Evolutionary conservation across 306 rosid genomes (phyloP), one percentile per base, ranked within the genome.

Genomic region (Quillaja saponaria): DNA sequence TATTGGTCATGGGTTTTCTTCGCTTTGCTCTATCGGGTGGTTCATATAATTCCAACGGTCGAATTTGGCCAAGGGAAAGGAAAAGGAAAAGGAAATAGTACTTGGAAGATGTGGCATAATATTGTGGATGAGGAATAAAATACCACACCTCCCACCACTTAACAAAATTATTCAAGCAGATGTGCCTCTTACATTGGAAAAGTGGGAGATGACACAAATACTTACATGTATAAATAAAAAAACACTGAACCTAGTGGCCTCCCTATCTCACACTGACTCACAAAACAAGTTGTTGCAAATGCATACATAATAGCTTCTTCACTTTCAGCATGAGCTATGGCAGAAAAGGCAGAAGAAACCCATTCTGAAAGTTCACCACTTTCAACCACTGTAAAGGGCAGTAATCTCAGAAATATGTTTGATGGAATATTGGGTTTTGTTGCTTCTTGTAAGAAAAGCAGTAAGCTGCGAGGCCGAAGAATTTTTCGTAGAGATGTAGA

Each of bases 401-500:
- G 70, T 74, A 81, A 74, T 60, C 66, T 64, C 55, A 74, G 63
- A 39, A 75, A 64, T 55, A 55, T 80, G 74, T 78, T 81, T 47
- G 65, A 82, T 61, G 87, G 77, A 67, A 63, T 90, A 61, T 77
- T 73, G 13, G 71, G 78, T 61, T 73, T 70, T 58, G 72, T 75
- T 12, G 58, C 64, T 71, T 69, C 83, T 19, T 72, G 80, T 74
- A 85, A 81, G 53, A 69, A 73, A 60, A 78, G 49, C n/a, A 41
- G 18, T 81, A 18, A 44, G 34, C 81, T 90, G 38, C 77, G 18
- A 41, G 75, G 86, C 8, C 17, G 86, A 73, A 76, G 96, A 78
- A 64, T 87, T 31, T 89, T 80, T 68, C 91, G 81, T 18, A 85
- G 88, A 53, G 99, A 94, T 67, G 97, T 94, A 13, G 99, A 94